phyloP scores from a whole-genome alignment of 225 moss, liverwort and hornwort species.

The Polytrichum formosum region DNA sequence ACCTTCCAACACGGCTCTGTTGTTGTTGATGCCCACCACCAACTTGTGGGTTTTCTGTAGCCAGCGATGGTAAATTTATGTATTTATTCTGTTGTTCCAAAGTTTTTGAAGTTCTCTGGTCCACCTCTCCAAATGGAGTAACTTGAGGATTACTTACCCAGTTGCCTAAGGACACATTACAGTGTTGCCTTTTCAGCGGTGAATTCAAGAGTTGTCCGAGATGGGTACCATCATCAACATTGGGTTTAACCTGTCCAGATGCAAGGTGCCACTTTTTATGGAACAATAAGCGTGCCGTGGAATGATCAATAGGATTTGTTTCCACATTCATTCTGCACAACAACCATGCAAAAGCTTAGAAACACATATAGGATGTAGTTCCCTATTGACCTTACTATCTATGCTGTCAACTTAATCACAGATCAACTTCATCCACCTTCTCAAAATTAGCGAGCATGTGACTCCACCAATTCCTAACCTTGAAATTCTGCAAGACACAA shows the following conservation, averaged over 20 bases:
- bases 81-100: constrained; percentile 9
- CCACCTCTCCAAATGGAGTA: constrained; percentile 5
- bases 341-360: not conserved
- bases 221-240: constrained; percentile 3
- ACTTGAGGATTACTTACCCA: constrained; percentile 14
- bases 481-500: too few species aligned
- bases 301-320: constrained; percentile 69
- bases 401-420: too few species aligned
- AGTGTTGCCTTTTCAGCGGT: constrained; percentile 4
- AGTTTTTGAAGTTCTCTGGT: not conserved
- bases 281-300: constrained; percentile 72
- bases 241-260: constrained; percentile 6
- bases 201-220: constrained; percentile 2
- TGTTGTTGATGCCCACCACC: constrained; percentile 12
- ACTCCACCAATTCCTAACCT: too few species aligned
- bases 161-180: constrained; percentile 6
- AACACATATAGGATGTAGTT: too few species aligned
- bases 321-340: constrained; percentile 59
- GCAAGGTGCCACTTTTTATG: constrained; percentile 29
- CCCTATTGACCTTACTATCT: too few species aligned
- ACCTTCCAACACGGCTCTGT: constrained; percentile 9
- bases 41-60: constrained; percentile 10
- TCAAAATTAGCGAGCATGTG: too few species aligned
- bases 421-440: not conserved
- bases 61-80: not conserved